These are phyloP conservation scores for Macrophomina phaseolina DNA, from an alignment of 2,329 filamentous ascomycete species.

Conservation along the genomic window DNA sequence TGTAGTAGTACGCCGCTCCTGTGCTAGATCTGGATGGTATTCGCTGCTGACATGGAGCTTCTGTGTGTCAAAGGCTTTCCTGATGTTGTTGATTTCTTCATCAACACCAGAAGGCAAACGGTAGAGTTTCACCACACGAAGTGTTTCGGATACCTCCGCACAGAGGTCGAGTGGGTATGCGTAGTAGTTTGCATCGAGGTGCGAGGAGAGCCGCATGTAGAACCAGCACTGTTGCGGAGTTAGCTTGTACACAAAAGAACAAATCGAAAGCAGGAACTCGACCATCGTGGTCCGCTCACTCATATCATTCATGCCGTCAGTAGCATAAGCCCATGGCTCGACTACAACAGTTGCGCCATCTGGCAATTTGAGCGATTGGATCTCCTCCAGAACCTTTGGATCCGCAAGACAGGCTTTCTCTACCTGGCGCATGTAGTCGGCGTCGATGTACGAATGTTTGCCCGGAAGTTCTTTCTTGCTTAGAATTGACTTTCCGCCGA, in stretches of 20 bases:
- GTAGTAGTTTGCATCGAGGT: slow-evolving; percentile 62
- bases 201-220: slow-evolving; percentile 45
- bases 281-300: slow-evolving; percentile 57
- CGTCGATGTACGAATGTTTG: slow-evolving; percentile 56
- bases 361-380: slow-evolving; percentile 52
- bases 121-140: slow-evolving; percentile 58
- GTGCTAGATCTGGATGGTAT: slow-evolving; percentile 35
- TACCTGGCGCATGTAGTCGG: slow-evolving; percentile 55
- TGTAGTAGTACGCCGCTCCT: slow-evolving; percentile 24
- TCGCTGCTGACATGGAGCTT: slow-evolving; percentile 48
- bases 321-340: slow-evolving; percentile 63
- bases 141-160: slow-evolving; percentile 58
- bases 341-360: slow-evolving; percentile 52
- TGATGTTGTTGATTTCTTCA: slow-evolving; percentile 46
- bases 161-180: slow-evolving; percentile 63
- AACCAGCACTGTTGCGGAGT: slow-evolving; percentile 43
- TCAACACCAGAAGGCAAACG: slow-evolving; percentile 52
- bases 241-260: background rate
- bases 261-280: too few species aligned
- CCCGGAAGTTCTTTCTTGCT: slow-evolving; percentile 44
- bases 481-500: slow-evolving; percentile 32
- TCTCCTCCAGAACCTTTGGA: slow-evolving; percentile 50
- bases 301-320: slow-evolving; percentile 61
- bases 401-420: slow-evolving; percentile 56
- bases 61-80: slow-evolving; percentile 47